phyloP scores from a whole-genome alignment of 306 rosid species.

The Delonix regia region DNA sequence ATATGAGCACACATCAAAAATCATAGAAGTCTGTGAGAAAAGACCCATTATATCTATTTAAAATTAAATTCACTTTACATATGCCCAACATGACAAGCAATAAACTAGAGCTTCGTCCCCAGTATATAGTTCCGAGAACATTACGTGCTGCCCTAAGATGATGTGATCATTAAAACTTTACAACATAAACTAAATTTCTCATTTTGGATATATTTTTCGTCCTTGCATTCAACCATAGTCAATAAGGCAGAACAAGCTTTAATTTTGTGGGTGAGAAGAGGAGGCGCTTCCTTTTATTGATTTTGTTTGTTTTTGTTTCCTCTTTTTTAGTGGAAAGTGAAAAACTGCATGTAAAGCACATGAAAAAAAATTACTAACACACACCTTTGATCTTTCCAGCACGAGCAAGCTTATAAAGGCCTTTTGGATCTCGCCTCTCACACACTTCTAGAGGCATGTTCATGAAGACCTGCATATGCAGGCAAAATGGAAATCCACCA shows the following conservation, averaged over 20 bases:
- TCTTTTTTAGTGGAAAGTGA: background rate
- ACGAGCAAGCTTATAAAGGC: slow-evolving; percentile 94
- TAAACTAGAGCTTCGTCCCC: background rate
- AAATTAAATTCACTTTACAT: background rate
- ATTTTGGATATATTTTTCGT: background rate
- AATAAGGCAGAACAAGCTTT: slow-evolving; percentile 14
- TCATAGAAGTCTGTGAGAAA: no score
- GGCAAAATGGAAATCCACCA: slow-evolving; percentile 7
- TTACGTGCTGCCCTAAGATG: background rate
- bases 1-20: no score
- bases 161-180: background rate
- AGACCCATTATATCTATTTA: no score
- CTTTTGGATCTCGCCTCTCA: slow-evolving; percentile 82
- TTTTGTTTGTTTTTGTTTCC: background rate
- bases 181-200: background rate
- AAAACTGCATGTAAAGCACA: slow-evolving; percentile 23
- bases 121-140: background rate
- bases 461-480: slow-evolving; percentile 72
- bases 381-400: slow-evolving; percentile 83
- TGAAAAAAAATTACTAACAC: slow-evolving; percentile 24
- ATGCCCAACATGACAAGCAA: background rate
- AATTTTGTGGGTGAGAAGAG: background rate
- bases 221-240: slow-evolving; percentile 9
- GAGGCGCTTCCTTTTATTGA: slow-evolving; percentile 3
- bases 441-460: slow-evolving; percentile 79